A percentile compares a stretch with the other conserved stretches of the same genome.
phyloP scores from a whole-genome alignment of 257 asterid genomes.

The Nicotiana benthamiana region DNA sequence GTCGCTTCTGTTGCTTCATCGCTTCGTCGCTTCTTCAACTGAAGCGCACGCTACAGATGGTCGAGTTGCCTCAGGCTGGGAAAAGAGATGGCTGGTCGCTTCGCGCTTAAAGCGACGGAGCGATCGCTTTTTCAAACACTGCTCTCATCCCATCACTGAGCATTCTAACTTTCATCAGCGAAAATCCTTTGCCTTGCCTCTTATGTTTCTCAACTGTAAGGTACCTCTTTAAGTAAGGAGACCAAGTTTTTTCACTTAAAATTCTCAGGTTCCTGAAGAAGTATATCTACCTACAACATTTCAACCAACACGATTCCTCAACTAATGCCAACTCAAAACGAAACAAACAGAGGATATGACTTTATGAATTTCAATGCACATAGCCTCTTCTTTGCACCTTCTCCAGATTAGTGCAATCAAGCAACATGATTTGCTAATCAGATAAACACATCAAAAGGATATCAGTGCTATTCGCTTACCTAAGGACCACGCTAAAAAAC shows the following conservation, averaged over 20 bases:
- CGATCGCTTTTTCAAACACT: too few species aligned
- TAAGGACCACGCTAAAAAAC: background rate
- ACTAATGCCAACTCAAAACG: background rate
- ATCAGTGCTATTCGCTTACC: background rate
- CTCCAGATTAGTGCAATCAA: background rate
- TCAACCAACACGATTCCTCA: background rate
- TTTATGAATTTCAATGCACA: background rate
- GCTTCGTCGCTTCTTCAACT: too few species aligned
- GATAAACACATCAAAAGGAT: background rate
- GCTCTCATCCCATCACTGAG: background rate
- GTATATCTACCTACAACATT: background rate
- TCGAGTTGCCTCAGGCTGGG: too few species aligned
- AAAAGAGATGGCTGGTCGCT: too few species aligned
- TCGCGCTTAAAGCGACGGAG: too few species aligned
- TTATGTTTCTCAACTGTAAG: background rate
- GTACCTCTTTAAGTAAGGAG: background rate
- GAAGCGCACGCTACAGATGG: too few species aligned
- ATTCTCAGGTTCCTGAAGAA: background rate
- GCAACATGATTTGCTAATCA: background rate
- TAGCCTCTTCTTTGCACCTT: background rate
- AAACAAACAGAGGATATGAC: background rate
- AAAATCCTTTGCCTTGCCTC: background rate
- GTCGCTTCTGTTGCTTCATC: too few species aligned
- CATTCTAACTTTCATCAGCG: background rate
- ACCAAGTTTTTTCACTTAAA: background rate